A percentile compares a stretch with the other conserved stretches of the same genome.
These are phyloP conservation scores for Phialophora expanda DNA, from an alignment of 2,329 filamentous ascomycete species.

Conservation along the genomic window DNA sequence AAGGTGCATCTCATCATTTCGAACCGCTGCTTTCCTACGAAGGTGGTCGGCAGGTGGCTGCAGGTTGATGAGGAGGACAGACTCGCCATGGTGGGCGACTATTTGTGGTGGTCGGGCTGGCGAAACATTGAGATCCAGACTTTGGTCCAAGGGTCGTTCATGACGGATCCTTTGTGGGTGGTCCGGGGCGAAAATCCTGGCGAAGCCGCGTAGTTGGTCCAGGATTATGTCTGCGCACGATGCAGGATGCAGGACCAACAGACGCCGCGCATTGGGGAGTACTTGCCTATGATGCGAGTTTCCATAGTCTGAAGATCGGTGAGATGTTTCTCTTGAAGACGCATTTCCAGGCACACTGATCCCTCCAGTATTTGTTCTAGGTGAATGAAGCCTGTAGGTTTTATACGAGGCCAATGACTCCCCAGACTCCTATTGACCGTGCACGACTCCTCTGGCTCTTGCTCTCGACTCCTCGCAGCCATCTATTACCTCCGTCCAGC, in stretches of 20 bases:
- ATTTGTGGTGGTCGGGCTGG: conserved; percentile 59
- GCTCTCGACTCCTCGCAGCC: not conserved
- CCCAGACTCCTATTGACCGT: not conserved
- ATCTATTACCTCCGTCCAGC: not conserved
- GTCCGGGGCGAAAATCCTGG: conserved; percentile 45
- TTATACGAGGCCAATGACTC: too few relatives aligned
- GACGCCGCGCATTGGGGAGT: not conserved
- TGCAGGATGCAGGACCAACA: not conserved
- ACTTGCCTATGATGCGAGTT: not conserved
- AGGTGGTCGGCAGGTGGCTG: conserved; percentile 58
- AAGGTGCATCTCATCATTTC: conserved; percentile 58
- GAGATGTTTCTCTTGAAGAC: too few relatives aligned
- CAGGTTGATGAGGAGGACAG: conserved; percentile 52
- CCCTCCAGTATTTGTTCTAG: too few relatives aligned
- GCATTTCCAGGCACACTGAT: not conserved
- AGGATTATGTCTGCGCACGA: not conserved
- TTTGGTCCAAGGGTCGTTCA: conserved; percentile 44
- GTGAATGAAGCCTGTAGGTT: too few relatives aligned
- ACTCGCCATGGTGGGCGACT: conserved; percentile 58
- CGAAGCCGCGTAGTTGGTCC: not conserved
- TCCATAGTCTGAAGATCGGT: not conserved
- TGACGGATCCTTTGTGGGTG: conserved; percentile 52
- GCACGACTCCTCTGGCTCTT: not conserved
- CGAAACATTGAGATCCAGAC: conserved; percentile 60
- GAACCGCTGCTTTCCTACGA: conserved; percentile 61